Percentiles rank a stretch among this genome's conserved stretches.
Conservation (phyloP, 495 filamentous ascomycete species). For the Evernia prunastri region DNA sequence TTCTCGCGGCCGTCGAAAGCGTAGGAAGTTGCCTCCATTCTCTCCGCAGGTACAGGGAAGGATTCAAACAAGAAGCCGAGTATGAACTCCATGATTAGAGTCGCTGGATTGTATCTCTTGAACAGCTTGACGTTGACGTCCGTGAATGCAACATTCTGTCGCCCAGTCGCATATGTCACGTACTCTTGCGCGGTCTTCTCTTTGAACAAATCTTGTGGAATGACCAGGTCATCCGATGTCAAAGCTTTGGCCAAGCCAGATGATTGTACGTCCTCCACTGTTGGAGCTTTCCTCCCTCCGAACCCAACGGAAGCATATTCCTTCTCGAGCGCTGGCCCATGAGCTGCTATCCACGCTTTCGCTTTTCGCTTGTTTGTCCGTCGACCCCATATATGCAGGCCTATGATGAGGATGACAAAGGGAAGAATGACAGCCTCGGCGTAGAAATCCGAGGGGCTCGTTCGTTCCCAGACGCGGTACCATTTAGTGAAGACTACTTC, state of each 20-base stretch:
- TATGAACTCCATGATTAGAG: constrained; percentile 57
- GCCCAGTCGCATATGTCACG: constrained; percentile 82
- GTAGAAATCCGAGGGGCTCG: constrained; percentile 72
- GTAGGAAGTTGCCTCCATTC: constrained; percentile 66
- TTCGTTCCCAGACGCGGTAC: constrained; percentile 94
- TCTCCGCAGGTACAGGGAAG: constrained; percentile 59
- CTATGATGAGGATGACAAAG: constrained; percentile 63
- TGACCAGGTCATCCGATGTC: constrained; percentile 29
- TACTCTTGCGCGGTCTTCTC: constrained; percentile 82
- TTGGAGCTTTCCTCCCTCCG: constrained; percentile 38
- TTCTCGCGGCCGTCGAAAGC: constrained; percentile 89
- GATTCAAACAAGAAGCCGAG: constrained; percentile 75
- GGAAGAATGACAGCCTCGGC: constrained; percentile 76
- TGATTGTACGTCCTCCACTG: constrained; percentile 39
- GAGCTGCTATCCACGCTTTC: constrained; percentile 69
- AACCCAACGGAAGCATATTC: constrained; percentile 93
- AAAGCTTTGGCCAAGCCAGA: constrained; percentile 36
- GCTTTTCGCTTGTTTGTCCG: constrained; percentile 73
- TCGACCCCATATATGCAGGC: constrained; percentile 77
- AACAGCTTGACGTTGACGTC: constrained; percentile 74
- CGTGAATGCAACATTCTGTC: constrained; percentile 87
- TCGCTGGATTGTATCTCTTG: constrained; percentile 86
- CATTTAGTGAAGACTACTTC: constrained; percentile 75
- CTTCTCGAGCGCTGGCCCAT: constrained; percentile 60
- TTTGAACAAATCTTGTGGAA: constrained; percentile 60